A percentile compares a stretch with the other conserved stretches of the same genome.
Conservation (phyloP, 1,139 yeast species). For the Saccharomycopsis crataegensis region DNA sequence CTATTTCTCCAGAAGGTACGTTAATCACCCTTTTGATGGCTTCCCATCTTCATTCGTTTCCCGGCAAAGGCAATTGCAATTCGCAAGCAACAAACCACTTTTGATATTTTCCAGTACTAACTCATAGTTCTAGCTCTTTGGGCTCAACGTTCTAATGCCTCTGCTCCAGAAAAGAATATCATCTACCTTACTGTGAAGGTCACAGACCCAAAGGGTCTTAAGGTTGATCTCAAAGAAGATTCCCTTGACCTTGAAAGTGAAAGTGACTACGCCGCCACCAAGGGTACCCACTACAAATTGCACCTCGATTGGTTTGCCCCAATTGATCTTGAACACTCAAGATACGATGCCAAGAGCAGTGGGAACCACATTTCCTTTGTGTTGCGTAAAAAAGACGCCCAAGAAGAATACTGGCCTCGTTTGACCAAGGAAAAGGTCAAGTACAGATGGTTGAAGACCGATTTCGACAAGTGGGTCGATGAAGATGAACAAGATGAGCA, state of each 20-base stretch:
- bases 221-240: constrained; percentile 55
- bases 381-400: constrained; percentile 58
- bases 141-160: constrained; percentile 90
- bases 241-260: constrained; percentile 53
- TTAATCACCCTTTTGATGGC: too few relatives aligned
- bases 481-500: constrained; percentile 84
- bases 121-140: constrained; percentile 49
- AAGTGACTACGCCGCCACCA: constrained; percentile 35
- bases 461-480: constrained; percentile 95
- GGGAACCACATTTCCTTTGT: constrained; percentile 70
- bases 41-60: too few relatives aligned
- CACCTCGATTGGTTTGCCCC: constrained; percentile 66
- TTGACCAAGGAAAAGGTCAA: constrained; percentile 69
- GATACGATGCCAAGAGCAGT: constrained; percentile 47
- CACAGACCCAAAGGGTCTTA: constrained; percentile 59
- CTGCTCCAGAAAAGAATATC: constrained; percentile 66
- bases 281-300: constrained; percentile 43
- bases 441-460: constrained; percentile 77
- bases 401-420: constrained; percentile 88
- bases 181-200: constrained; percentile 68
- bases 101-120: neutral
- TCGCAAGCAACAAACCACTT: too few relatives aligned
- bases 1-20: neutral
- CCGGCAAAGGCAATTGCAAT: too few relatives aligned
- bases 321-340: constrained; percentile 60